phyloP scores from a whole-genome alignment of 179 eudicot species.

The Beta macrorhiza region DNA sequence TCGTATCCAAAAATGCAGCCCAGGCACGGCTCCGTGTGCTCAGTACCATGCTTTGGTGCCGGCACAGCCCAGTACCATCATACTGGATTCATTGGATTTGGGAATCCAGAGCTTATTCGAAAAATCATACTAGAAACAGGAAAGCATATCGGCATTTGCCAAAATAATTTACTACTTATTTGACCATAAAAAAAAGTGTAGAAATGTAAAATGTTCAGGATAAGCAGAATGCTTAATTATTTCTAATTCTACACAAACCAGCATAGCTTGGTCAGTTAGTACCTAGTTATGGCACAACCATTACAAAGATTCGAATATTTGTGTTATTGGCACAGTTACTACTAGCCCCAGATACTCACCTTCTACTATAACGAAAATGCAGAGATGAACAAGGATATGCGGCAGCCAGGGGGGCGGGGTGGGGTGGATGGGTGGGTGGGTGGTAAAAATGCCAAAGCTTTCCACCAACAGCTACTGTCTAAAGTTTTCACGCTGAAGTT shows the following conservation, averaged over 20 bases:
- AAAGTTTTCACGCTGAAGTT: not conserved
- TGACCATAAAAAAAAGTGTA: not conserved
- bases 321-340: not conserved
- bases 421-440: too few relatives aligned
- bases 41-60: too few relatives aligned
- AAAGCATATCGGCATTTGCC: not conserved
- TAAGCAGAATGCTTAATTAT: not conserved
- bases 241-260: not conserved
- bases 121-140: not conserved
- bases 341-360: not conserved
- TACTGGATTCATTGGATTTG: not conserved
- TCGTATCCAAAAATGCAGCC: too few relatives aligned
- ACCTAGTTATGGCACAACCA: not conserved
- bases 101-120: not conserved
- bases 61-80: not conserved
- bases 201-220: not conserved
- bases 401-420: too few relatives aligned
- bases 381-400: too few relatives aligned
- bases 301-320: not conserved
- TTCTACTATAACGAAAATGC: too few relatives aligned
- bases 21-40: too few relatives aligned
- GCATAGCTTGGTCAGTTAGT: not conserved
- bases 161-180: too few relatives aligned
- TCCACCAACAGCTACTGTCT: not conserved
- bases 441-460: not conserved